Evolutionary conservation across 208 protist genomes (phyloP).

Genomic region (Trypanosoma melophagium): DNA sequence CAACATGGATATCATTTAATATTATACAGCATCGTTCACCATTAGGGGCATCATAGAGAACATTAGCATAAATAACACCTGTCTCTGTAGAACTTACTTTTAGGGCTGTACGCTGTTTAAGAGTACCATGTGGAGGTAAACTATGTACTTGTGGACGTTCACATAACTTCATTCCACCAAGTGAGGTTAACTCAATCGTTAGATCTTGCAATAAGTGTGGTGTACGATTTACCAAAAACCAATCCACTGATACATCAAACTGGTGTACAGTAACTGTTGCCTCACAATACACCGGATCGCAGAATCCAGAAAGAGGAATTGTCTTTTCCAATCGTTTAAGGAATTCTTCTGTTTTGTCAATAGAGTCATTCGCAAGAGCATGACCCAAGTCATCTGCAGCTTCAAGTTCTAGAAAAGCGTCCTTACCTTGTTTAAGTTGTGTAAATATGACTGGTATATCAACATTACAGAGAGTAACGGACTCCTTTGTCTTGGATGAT

Average conservation of each 20-base stretch:
- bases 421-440: slow-evolving; percentile 60
- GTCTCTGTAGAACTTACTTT: slow-evolving; percentile 98
- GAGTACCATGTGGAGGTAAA: slow-evolving; percentile 82
- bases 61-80: slow-evolving; percentile 96
- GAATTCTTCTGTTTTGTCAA: slow-evolving; percentile 54
- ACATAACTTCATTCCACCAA: slow-evolving; percentile 97
- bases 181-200: slow-evolving; percentile 95
- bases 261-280: slow-evolving; percentile 96
- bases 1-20: slow-evolving; percentile 97
- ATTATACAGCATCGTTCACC: slow-evolving; percentile 91
- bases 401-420: slow-evolving; percentile 59
- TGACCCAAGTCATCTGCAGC: slow-evolving; percentile 37
- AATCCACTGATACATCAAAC: slow-evolving; percentile 97
- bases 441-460: slow-evolving; percentile 80
- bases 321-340: slow-evolving; percentile 82
- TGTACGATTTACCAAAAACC: slow-evolving; percentile 94
- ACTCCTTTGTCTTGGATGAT: not conserved
- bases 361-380: slow-evolving; percentile 38
- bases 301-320: slow-evolving; percentile 95
- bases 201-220: slow-evolving; percentile 93
- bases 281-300: slow-evolving; percentile 97
- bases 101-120: slow-evolving; percentile 92
- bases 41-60: slow-evolving; percentile 94
- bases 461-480: slow-evolving; percentile 38
- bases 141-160: slow-evolving; percentile 95